Evolutionary conservation across 2,329 filamentous ascomycete genomes (phyloP), one percentile per base, ranked within the genome.

Genomic region (Ceratocystis alfenasii): DNA sequence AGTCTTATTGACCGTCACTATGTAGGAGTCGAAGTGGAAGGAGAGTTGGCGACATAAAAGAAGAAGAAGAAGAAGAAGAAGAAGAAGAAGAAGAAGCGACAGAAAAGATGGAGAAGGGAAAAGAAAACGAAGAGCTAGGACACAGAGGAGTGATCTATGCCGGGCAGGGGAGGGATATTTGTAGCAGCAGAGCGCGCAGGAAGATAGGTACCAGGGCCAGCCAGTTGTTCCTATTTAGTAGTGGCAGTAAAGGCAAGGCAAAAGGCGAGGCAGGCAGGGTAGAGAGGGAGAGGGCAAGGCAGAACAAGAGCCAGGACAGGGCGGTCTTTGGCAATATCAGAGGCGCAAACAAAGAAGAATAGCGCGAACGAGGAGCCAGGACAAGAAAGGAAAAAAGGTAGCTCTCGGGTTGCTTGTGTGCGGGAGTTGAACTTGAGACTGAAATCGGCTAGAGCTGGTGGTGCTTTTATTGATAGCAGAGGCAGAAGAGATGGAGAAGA

Each of bases 201-300:
- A 7, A 28, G 20, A 25, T 25, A 48, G 22, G 48, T 25, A 53
- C 20, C 10, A 28, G 7, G 25, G 15, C 20, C 48, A 48, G 5
- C 25, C 22, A 33, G 15, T 20, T 59, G 28, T 28, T 28, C 20
- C 20, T 48, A 48, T 48, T 59, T 59, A n/a, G 17, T 33, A 30
- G 55, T 59, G 55, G 17, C 55, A 59, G 55, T 59, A 62, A 22
- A 62, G 17, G 15, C 60, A 62, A 20, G 41, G 60, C 41, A 12
- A 25, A 45, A 62, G 22, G 60, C 44, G 25, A 44, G 41, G 41
- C 3, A 62, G 60, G 41, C 60, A 62, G 60, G 41, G 36, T 44
- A 25, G 48, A 48, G 41, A 15, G 15, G 22, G 36, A 22, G 15
- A 50, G 22, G 33, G 10, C 28, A 20, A 22, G 33, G 25, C 59